These are phyloP conservation scores for Lyophyllum semitale DNA, from an alignment of 768 basidiomycete species.

Conservation along the genomic window DNA sequence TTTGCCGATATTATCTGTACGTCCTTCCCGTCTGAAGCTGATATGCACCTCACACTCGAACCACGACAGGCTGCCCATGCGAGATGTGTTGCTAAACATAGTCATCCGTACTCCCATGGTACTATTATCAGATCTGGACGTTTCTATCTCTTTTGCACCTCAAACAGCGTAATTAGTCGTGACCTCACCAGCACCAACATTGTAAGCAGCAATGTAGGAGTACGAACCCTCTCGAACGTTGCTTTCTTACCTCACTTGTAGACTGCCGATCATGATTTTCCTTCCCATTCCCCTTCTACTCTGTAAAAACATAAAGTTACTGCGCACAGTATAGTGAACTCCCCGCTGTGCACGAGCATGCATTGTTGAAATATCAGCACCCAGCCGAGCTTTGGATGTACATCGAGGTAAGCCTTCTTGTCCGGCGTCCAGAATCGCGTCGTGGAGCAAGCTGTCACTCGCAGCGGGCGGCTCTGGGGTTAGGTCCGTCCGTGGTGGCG, in stretches of 20 bases:
- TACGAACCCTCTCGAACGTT: too few relatives aligned
- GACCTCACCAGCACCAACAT: too few relatives aligned
- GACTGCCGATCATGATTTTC: not conserved
- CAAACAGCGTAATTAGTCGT: too few relatives aligned
- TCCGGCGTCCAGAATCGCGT: conserved; percentile 42
- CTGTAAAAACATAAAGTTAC: conserved; percentile 39
- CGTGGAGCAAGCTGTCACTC: conserved; percentile 19
- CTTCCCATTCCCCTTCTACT: not conserved
- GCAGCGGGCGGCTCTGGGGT: not conserved
- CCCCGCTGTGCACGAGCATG: conserved; percentile 41
- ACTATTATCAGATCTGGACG: too few relatives aligned
- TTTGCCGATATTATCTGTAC: conserved; percentile 69
- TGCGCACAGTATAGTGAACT: conserved; percentile 43
- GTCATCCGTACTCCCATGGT: too few relatives aligned
- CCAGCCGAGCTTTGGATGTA: conserved; percentile 34
- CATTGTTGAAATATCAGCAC: conserved; percentile 44
- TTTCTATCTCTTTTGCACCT: too few relatives aligned
- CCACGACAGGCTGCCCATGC: conserved; percentile 67
- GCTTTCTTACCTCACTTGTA: too few relatives aligned
- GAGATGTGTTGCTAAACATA: conserved; percentile 69
- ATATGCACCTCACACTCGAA: not conserved
- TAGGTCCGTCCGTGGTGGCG: not conserved
- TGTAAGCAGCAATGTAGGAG: too few relatives aligned
- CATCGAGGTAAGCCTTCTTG: conserved; percentile 32
- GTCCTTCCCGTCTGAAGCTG: conserved; percentile 21